Evolutionary conservation across 495 filamentous ascomycete genomes (phyloP).

Genomic region (Xylaria bambusicola): DNA sequence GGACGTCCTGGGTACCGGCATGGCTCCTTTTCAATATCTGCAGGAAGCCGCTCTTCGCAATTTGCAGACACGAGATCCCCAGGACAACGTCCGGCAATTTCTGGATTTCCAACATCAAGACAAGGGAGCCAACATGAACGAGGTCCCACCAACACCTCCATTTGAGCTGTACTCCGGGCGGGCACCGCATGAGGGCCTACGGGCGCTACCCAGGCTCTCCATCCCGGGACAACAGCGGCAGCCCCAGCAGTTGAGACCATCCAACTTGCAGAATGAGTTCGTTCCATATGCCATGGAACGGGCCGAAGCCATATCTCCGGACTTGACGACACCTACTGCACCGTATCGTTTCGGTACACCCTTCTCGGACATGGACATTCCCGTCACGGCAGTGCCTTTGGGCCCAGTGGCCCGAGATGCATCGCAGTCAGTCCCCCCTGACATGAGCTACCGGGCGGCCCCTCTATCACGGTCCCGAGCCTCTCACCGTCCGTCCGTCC

Average conservation of each 20-base stretch:
- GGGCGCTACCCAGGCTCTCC: slow-evolving; percentile 58
- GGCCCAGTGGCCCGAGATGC: slow-evolving; percentile 69
- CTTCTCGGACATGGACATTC: slow-evolving; percentile 87
- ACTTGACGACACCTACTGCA: slow-evolving; percentile 50
- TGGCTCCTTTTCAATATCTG: slow-evolving; percentile 64
- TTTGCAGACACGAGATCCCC: slow-evolving; percentile 72
- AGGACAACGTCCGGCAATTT: slow-evolving; percentile 89
- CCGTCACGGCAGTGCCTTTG: slow-evolving; percentile 70
- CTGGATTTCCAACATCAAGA: slow-evolving; percentile 72
- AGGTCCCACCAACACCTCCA: slow-evolving; percentile 57
- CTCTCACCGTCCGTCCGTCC: slow-evolving; percentile 61
- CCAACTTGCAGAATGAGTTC: slow-evolving; percentile 36
- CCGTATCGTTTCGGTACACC: slow-evolving; percentile 77
- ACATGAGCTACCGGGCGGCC: slow-evolving; percentile 72
- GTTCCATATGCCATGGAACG: slow-evolving; percentile 56
- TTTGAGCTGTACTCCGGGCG: slow-evolving; percentile 51
- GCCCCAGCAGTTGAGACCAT: slow-evolving; percentile 26
- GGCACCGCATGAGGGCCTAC: slow-evolving; percentile 53
- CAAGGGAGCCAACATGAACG: slow-evolving; percentile 47
- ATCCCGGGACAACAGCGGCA: slow-evolving; percentile 48
- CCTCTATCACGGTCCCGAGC: slow-evolving; percentile 52
- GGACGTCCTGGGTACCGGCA: slow-evolving; percentile 73
- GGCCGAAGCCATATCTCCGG: slow-evolving; percentile 47
- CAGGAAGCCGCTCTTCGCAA: slow-evolving; percentile 69
- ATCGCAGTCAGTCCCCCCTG: slow-evolving; percentile 88